phyloP scores from a whole-genome alignment of 441 rosid species.

The Corymbia calophylla region DNA sequence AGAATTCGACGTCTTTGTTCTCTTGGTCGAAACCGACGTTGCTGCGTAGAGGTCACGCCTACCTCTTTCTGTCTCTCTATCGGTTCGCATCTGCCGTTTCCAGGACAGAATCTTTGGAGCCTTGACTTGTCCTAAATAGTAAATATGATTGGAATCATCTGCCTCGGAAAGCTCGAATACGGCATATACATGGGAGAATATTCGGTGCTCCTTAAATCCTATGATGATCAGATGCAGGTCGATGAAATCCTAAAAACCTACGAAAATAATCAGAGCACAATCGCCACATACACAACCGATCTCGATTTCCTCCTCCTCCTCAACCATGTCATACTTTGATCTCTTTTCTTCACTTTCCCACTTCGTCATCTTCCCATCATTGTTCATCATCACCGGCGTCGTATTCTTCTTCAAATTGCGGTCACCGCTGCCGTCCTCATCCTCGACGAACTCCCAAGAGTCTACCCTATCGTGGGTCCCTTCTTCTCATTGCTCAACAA shows the following conservation, averaged over 20 bases:
- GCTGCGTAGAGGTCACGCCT: not conserved
- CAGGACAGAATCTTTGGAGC: not conserved
- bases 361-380: not conserved
- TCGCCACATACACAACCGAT: not conserved
- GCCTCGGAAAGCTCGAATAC: not conserved
- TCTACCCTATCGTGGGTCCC: constrained; percentile 58
- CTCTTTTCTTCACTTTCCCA: not conserved
- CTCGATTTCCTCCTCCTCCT: not conserved
- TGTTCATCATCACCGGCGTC: not conserved
- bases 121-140: not conserved
- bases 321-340: not conserved
- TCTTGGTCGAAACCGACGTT: not conserved
- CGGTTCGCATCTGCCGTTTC: not conserved
- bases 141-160: not conserved
- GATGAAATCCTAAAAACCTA: not conserved
- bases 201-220: not conserved
- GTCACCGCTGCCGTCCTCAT: not conserved
- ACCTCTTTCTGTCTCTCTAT: not conserved
- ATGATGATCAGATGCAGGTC: not conserved
- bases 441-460: constrained; percentile 18
- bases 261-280: not conserved
- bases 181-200: not conserved
- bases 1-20: not conserved
- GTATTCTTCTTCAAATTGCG: not conserved
- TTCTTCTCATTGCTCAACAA: constrained; percentile 21